Conservation (phyloP, 73 alveolate species). For the Tetrahymena elliotti region DNA sequence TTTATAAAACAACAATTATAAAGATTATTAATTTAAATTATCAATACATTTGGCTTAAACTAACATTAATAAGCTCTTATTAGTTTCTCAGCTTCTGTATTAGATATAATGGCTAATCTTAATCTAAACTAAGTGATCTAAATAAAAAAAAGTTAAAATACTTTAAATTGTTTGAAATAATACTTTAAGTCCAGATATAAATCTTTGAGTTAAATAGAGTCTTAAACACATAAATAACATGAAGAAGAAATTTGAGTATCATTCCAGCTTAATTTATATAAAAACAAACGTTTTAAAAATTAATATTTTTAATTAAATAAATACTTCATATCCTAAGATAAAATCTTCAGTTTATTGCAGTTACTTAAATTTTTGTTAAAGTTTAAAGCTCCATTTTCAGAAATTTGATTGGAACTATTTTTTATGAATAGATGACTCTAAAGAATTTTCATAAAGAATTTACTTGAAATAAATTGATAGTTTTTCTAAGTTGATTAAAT, state of each 20-base stretch:
- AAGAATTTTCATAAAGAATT: no score
- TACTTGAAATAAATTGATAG: not conserved
- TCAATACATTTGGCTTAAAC: not conserved
- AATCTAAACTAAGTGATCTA: not conserved
- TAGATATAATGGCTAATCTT: not conserved
- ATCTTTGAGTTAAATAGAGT: not conserved
- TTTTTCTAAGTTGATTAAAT: not conserved
- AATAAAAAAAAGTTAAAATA: no score
- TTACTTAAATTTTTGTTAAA: no score
- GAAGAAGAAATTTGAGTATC: not conserved
- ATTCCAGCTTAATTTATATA: not conserved
- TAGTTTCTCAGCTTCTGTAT: not conserved
- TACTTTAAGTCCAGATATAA: not conserved
- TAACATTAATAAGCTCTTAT: not conserved
- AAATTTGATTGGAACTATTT: not conserved
- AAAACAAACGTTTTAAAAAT: no score
- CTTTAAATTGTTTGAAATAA: no score
- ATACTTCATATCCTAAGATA: not conserved
- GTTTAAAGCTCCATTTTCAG: not conserved
- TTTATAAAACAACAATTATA: no score
- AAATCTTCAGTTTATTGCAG: not conserved
- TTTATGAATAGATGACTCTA: not conserved
- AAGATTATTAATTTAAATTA: no score
- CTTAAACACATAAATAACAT: not conserved
- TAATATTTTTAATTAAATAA: no score